Evolutionary conservation across 225 moss, liverwort and hornwort species (phyloP).

Genomic region (Physcomitrium patens): DNA sequence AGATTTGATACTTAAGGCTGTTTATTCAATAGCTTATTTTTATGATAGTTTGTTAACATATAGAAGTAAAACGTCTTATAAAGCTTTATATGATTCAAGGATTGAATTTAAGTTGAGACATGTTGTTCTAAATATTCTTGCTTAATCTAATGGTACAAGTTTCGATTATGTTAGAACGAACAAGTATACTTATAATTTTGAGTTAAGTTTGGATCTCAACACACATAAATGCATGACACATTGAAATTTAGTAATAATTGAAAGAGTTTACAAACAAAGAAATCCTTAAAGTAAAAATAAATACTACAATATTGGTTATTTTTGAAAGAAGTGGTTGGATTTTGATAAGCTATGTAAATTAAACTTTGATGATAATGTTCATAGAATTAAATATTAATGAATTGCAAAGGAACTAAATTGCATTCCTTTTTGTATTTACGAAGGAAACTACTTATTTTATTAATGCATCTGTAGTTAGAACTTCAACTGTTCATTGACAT

Average conservation of each 20-base stretch:
- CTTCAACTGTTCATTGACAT: not conserved
- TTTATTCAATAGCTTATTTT: not conserved
- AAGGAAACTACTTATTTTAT: not conserved
- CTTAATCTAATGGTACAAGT: constrained; percentile 2
- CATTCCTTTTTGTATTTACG: not conserved
- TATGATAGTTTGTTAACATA: too few species aligned
- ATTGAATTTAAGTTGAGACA: not conserved
- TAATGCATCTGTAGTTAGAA: not conserved
- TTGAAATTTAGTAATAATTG: too few species aligned
- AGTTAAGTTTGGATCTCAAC: not conserved
- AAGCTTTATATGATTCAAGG: not conserved
- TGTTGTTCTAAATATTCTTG: not conserved
- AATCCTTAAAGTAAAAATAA: too few species aligned
- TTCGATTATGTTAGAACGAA: not conserved
- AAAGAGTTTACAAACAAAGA: too few species aligned
- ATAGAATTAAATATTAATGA: too few species aligned
- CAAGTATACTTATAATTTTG: not conserved
- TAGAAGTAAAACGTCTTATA: too few species aligned
- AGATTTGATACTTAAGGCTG: constrained; percentile 1
- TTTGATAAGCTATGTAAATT: too few species aligned
- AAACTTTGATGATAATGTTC: not conserved
- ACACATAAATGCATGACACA: not conserved
- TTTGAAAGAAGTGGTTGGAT: too few species aligned
- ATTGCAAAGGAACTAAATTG: not conserved
- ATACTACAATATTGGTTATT: too few species aligned